A percentile compares a stretch with the other conserved stretches of the same genome.
Evolutionary conservation across 192 early-diverging fungal species (phyloP).

Genomic region (Lobulomyces angularis): DNA sequence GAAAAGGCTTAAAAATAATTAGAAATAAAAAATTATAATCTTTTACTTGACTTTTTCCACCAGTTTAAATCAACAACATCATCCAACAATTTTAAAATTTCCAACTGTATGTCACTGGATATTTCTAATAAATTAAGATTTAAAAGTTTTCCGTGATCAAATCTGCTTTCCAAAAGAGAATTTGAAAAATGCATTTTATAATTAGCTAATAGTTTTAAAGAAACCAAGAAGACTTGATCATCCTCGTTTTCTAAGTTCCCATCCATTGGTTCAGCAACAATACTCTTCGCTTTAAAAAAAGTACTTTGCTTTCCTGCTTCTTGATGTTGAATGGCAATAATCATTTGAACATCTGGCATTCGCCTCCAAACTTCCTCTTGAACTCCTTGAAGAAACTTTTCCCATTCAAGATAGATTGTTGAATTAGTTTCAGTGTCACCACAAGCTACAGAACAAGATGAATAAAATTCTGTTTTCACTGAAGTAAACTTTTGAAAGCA

Average conservation of each 20-base stretch:
- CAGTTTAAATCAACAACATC: constrained; percentile 56
- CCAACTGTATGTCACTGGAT: constrained; percentile 36
- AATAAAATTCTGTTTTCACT: constrained; percentile 3
- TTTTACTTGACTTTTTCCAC: constrained; percentile 45
- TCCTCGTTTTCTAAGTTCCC: constrained; percentile 25
- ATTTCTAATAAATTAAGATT: constrained; percentile 11
- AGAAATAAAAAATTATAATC: too few relatives aligned
- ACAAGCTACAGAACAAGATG: neutral
- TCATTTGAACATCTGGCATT: constrained; percentile 58
- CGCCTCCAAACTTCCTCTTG: constrained; percentile 48
- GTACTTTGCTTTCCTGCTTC: constrained; percentile 2
- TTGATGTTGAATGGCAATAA: constrained; percentile 26
- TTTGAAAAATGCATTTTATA: constrained; percentile 58
- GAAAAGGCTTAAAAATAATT: constrained; percentile 1
- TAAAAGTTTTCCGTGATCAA: constrained; percentile 63
- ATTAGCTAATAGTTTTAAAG: constrained; percentile 45
- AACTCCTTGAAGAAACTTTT: constrained; percentile 12
- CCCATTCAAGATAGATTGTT: constrained; percentile 9
- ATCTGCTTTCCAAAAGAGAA: constrained; percentile 50
- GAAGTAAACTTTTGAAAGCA: constrained; percentile 46
- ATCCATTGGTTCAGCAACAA: constrained; percentile 9
- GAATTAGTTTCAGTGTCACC: neutral
- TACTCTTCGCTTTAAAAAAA: neutral
- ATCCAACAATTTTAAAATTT: constrained; percentile 48
- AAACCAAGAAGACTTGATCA: constrained; percentile 19